Evolutionary conservation across 1,284 basidiomycete genomes (phyloP), one percentile per base, ranked within the genome.

Genomic region (Rhodotorula sp.): DNA sequence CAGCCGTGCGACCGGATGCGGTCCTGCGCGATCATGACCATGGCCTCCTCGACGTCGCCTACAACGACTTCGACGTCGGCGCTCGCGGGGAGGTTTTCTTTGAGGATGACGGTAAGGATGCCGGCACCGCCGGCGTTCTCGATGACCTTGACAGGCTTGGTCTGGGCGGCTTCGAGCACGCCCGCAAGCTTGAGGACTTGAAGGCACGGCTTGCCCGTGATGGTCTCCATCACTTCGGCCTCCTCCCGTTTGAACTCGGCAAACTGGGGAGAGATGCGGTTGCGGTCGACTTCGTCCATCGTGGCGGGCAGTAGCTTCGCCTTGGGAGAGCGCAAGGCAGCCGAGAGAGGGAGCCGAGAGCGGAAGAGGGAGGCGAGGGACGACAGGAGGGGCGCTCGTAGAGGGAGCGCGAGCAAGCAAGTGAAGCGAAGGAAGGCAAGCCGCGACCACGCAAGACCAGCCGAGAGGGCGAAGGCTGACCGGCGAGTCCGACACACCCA

Each of bases 1-100:
- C 61, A 64, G 9, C 61, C 67, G 23, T 59, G 44, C 10, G 25
- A 7, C 27, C n/a, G 23, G 25, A 41, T 49, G 21, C 67, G 25
- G n/a, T 34, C 14, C 17, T 14, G 12, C 42, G 61, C 67, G 55
- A 59, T 25, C 16, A 59, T 9, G 50, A 64, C 27, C 67, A 68
- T 68, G 12, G 46, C 59, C 44, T n/a, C 25, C 21, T 64, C 67
- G 45, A 64, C 21, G 45, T 68, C 67, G 14, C 50, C 61, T 23
- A 49, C 23, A 2, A 59, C 42, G 19, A 68, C 42, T 50, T 49
- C 54, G 50, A 68, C 44, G 27, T 41, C 21, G 4, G 19, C 49
- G 41, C 8, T n/a, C 5, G 13, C 13, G 50, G 44, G 21, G 12
- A 63, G 21, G 12, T 23, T 23, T 16, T 21, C 23, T 27, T 49